Conservation (phyloP, 495 filamentous ascomycete species). For the Annulohypoxylon bovei region DNA sequence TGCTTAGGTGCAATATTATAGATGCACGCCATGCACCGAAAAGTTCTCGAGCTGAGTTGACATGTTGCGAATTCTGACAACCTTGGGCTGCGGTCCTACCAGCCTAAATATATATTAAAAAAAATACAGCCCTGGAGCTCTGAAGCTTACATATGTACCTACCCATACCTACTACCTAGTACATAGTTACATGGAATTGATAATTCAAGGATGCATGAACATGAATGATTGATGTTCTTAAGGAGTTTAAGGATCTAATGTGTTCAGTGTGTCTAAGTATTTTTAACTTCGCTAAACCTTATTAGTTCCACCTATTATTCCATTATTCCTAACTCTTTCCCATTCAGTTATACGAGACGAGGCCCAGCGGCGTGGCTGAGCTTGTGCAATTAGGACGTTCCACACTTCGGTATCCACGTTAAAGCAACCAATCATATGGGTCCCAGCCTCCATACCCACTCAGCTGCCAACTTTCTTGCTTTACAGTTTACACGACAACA, state of each 20-base stretch:
- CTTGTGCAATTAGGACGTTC: conserved; percentile 31
- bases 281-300: conserved; percentile 1
- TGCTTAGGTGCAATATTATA: neutral
- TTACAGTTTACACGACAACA: conserved; percentile 38
- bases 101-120: too few relatives aligned
- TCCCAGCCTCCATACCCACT: conserved; percentile 24
- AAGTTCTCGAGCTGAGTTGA: neutral
- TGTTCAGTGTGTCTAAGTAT: neutral
- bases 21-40: neutral
- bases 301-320: conserved; percentile 6
- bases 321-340: neutral
- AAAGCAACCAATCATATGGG: conserved; percentile 16
- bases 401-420: conserved; percentile 33
- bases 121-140: too few relatives aligned
- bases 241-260: neutral
- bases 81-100: neutral
- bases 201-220: neutral
- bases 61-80: conserved; percentile 6
- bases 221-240: neutral
- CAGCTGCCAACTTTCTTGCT: conserved; percentile 41
- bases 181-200: neutral
- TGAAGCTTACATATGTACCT: neutral
- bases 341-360: conserved; percentile 27
- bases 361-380: conserved; percentile 28
- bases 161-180: too few relatives aligned